phyloP scores from a whole-genome alignment of 257 asterid genomes.

The Solanum peruvianum region DNA sequence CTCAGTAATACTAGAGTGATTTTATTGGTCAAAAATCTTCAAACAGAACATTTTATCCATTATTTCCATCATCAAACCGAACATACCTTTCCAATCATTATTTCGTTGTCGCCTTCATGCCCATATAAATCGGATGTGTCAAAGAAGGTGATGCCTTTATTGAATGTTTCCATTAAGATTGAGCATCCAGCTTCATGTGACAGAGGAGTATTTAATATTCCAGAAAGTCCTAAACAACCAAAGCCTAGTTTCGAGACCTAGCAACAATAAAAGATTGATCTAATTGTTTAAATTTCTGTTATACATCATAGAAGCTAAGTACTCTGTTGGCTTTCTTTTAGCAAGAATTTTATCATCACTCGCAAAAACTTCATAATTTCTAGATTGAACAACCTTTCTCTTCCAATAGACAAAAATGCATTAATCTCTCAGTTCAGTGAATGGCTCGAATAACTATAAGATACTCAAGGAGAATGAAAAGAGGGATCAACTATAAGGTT shows the following conservation, averaged over 20 bases:
- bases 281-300: neutral
- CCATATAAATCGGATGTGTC: constrained; percentile 42
- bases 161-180: constrained; percentile 26
- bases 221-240: constrained; percentile 45
- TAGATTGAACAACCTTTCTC: neutral
- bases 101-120: constrained; percentile 20
- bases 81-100: constrained; percentile 42
- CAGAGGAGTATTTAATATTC: constrained; percentile 31
- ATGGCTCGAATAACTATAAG: neutral
- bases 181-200: constrained; percentile 33
- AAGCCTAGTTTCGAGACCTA: constrained; percentile 46
- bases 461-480: neutral
- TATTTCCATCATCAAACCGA: neutral
- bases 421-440: neutral
- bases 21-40: neutral
- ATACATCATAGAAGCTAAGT: neutral
- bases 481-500: neutral
- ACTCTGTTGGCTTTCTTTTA: neutral
- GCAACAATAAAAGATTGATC: neutral
- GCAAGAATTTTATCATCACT: neutral
- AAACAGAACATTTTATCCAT: neutral
- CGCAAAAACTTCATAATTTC: neutral
- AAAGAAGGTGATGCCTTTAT: constrained; percentile 35
- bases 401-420: neutral
- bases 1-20: neutral